These are phyloP conservation scores for Malassezia yamatoensis DNA, from an alignment of 1,284 basidiomycete genomes.

Conservation along the genomic window DNA sequence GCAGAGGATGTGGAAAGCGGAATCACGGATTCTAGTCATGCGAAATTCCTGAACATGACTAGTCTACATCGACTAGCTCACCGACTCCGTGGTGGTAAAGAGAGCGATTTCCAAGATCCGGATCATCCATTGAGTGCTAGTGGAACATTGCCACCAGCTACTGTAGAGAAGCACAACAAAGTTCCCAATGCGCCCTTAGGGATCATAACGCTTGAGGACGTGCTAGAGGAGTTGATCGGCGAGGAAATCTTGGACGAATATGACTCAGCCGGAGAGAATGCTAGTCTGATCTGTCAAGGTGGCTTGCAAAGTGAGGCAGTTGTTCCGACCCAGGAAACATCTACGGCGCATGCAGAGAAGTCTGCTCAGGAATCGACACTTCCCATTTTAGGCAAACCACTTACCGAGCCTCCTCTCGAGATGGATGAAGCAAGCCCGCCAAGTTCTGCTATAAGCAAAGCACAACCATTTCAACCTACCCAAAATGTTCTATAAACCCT, in stretches of 20 bases:
- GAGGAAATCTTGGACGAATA: conserved; percentile 46
- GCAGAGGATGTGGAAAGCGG: neutral
- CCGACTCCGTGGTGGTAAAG: conserved; percentile 9
- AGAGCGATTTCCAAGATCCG: conserved; percentile 28
- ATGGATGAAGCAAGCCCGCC: too few species aligned
- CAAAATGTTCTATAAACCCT: too few species aligned
- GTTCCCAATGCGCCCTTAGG: conserved; percentile 58
- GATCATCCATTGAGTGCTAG: conserved; percentile 27
- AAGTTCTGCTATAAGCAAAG: too few species aligned
- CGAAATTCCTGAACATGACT: conserved; percentile 9
- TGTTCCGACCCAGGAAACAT: too few species aligned
- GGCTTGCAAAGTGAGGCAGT: too few species aligned
- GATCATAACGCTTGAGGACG: conserved; percentile 85
- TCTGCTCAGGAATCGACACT: too few species aligned
- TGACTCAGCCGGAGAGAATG: conserved; percentile 33
- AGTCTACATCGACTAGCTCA: conserved; percentile 10
- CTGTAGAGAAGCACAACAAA: conserved; percentile 7
- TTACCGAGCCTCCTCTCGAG: too few species aligned
- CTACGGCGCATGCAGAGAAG: too few species aligned
- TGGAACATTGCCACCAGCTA: conserved; percentile 1
- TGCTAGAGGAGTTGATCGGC: conserved; percentile 59
- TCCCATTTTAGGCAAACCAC: too few species aligned
- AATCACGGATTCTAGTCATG: neutral
- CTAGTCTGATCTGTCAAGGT: neutral
- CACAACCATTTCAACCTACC: too few species aligned